Conservation (phyloP, 139 green algal species). For the Chlamydomonas schloesseri region DNA sequence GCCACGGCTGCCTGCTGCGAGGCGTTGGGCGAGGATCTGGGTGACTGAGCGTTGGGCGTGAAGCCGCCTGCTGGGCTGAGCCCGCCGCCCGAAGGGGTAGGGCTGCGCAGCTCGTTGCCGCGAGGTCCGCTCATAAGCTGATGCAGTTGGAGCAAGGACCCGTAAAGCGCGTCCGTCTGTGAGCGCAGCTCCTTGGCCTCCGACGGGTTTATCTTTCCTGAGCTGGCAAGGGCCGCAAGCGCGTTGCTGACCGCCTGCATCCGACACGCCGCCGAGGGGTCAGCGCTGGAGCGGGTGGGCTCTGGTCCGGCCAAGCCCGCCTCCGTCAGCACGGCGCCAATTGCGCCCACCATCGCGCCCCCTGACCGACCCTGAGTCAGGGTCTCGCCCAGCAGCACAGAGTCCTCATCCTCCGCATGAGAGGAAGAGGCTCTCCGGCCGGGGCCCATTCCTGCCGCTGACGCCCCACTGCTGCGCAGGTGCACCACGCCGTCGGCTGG, state of each 20-base stretch:
- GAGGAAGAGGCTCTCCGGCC: background rate
- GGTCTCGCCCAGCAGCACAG: constrained; percentile 36
- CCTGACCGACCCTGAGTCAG: background rate
- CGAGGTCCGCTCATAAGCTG: constrained; percentile 50
- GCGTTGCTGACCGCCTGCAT: constrained; percentile 22
- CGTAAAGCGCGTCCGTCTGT: constrained; percentile 44
- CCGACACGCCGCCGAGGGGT: background rate
- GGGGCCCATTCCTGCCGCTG: background rate
- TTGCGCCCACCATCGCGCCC: background rate
- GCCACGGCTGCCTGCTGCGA: background rate
- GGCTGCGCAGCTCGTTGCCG: constrained; percentile 24
- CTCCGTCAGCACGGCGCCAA: background rate
- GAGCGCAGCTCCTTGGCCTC: background rate
- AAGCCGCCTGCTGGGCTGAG: background rate
- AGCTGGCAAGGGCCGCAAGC: background rate
- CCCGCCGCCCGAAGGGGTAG: background rate
- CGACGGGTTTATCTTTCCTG: background rate
- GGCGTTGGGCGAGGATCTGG: background rate
- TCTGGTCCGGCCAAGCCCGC: too few relatives aligned
- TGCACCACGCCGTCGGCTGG: background rate
- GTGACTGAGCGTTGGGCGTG: background rate
- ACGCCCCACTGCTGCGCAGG: background rate
- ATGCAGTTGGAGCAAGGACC: constrained; percentile 49
- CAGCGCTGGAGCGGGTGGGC: background rate
- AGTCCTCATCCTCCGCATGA: background rate